phyloP scores from a whole-genome alignment of 1,139 yeast genomes.

The Zygoascus meyerae region DNA sequence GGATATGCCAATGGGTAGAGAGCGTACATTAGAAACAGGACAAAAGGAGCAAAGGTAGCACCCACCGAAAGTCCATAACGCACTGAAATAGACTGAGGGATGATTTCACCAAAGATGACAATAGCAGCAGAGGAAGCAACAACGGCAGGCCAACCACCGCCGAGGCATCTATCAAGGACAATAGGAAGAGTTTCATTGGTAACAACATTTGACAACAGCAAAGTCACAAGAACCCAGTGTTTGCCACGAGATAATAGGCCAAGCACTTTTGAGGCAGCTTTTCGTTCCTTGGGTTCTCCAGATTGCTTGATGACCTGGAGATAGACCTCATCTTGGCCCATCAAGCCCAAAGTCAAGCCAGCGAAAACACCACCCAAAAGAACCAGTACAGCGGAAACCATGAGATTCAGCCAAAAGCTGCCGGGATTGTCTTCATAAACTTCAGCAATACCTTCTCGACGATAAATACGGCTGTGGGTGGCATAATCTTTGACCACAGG shows the following conservation, averaged over 20 bases:
- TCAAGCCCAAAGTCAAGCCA: constrained; percentile 85
- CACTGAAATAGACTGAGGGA: constrained; percentile 91
- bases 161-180: constrained; percentile 83
- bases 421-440: constrained; percentile 9
- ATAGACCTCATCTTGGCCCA: constrained; percentile 98
- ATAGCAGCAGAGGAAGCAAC: constrained; percentile 87
- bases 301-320: constrained; percentile 42
- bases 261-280: constrained; percentile 69
- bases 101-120: constrained; percentile 93
- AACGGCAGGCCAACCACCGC: constrained; percentile 98
- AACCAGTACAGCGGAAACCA: constrained; percentile 63
- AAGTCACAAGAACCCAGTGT: constrained; percentile 96
- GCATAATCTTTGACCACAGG: constrained; percentile 1
- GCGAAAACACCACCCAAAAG: constrained; percentile 94
- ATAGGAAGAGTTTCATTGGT: constrained; percentile 95
- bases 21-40: constrained; percentile 71
- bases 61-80: constrained; percentile 91
- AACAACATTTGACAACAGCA: constrained; percentile 73
- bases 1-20: constrained; percentile 95
- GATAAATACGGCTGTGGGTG: neutral
- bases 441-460: constrained; percentile 3
- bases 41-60: constrained; percentile 86
- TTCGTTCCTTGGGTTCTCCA: constrained; percentile 53
- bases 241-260: constrained; percentile 73
- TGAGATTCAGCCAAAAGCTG: constrained; percentile 49